These are phyloP conservation scores for Mycena latifolia DNA, from an alignment of 768 basidiomycete genomes.

Conservation along the genomic window DNA sequence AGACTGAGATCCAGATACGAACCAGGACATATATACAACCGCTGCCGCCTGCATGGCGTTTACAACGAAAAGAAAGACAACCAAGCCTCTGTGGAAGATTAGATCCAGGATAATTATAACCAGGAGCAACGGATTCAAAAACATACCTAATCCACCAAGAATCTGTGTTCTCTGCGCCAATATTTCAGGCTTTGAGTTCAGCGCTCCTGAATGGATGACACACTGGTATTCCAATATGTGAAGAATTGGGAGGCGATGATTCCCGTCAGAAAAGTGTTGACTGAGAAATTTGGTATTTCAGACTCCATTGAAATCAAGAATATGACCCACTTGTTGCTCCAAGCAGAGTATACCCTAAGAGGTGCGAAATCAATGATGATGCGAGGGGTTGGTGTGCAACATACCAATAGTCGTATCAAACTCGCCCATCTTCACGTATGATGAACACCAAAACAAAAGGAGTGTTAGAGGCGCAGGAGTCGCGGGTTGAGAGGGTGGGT, in stretches of 20 bases:
- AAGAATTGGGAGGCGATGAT: not conserved
- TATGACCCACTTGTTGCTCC: not conserved
- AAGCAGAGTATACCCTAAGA: not conserved
- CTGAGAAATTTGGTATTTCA: not conserved
- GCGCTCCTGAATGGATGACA: too few relatives aligned
- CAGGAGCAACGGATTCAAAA: not conserved
- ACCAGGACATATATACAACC: constrained; percentile 8
- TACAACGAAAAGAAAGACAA: not conserved
- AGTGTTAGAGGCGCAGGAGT: too few relatives aligned
- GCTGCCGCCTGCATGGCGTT: not conserved
- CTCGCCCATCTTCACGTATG: too few relatives aligned
- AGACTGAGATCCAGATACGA: too few relatives aligned
- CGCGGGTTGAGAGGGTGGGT: too few relatives aligned
- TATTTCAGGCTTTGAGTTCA: not conserved
- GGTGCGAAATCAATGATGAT: not conserved
- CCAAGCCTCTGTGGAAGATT: not conserved
- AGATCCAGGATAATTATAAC: too few relatives aligned
- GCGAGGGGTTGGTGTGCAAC: not conserved
- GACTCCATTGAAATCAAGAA: not conserved
- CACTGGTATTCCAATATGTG: constrained; percentile 2
- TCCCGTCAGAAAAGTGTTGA: constrained; percentile 1
- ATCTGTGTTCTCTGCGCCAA: not conserved
- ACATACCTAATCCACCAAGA: not conserved
- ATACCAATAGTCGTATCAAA: not conserved
- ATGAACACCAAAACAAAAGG: too few relatives aligned